Base-by-base conservation (phyloP, 2,329 filamentous ascomycete species). In the Ceratocystis harringtonii region DNA sequence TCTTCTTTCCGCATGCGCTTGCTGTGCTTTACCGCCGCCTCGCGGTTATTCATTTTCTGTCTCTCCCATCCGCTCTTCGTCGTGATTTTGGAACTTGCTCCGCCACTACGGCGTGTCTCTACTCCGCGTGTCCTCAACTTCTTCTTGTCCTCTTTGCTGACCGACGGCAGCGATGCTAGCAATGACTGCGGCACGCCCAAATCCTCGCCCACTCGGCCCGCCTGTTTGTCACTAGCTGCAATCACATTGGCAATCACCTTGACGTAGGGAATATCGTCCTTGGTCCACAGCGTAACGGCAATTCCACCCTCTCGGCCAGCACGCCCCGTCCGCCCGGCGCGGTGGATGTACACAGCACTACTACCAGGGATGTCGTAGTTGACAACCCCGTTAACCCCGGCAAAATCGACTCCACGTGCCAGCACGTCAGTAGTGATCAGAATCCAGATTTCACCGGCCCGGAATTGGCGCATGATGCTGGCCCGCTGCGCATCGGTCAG, bases 311-410 rank as follows among this genome's bases (percentile, higher is more conserved):
- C 84, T 28, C 92, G 83, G 0, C 94, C 94, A 0, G 92, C 94
- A 25, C 94, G 83, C 0, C 92, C 94, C 0, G 94, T 97, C 60
- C 94, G 84, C 0, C 94, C 94, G 0, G 94, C 91, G 10, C 94
- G 89, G 76, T 99, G 94, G 5, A 99, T 88, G 72, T 99, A 99
- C 0, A 85, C 85, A 0, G 92, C 92, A 4, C 88, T 88, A 0
- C 89, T 92, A n/a, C 87, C 90, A 0, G 94, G 94, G 7, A 96
- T 90, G 74, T 99, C 94, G 76, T 96, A 99, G 76, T 97, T 99
- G 63, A 99, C 89, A 0, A 99, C 92, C 58, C 92, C 91, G 71
- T 96, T 96, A 69, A 99, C 86, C 62, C 94, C 94, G 7, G 89
- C 85, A 77, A 99, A 96, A 75, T 99, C 94, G 50, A 99, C 86